Base-by-base conservation (phyloP, 495 filamentous ascomycete species). In the Tuber indicum region DNA sequence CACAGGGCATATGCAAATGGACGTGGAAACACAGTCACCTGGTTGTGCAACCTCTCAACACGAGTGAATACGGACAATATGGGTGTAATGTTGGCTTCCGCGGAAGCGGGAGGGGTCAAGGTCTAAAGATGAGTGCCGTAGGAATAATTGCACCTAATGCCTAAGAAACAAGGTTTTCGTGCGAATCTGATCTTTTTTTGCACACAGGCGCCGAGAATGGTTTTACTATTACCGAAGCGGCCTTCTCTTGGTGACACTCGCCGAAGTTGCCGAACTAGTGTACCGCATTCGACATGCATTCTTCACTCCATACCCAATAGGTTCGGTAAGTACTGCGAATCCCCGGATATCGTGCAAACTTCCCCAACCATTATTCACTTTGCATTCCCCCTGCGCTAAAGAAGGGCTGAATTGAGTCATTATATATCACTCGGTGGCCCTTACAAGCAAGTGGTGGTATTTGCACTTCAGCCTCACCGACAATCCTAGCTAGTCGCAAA, bases 11-110 rank as follows among this genome's bases (percentile, higher is more conserved):
- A 36, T 66, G 14, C 58, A 16, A 12, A 66, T 66, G 26, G 58
- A 66, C 26, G 58, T 66, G 58, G 58, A 66, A 66, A 66, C 58
- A 66, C 58, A 66, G 58, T 66, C 26, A 66, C 58, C 12, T 66
- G 19, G 14, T 36, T 66, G 58, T 66, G 26, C 58, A 66, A 36
- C 58, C 58, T 4, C 26, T 17, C 14, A 66, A 36, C 26, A 36
- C 58, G 14, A 66, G 26, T 19, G 26, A 36, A 17, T 66, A 17
- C 14, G 0, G 6, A 4, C 10, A 3, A 19, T 26, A 19, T 66
- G 26, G 58, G 14, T 62, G 26, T 6, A 3, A 14, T 36, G 32
- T 66, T 66, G 26, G 58, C 32, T 66, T 32, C 26, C 26, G 26
- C 26, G 12, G 26, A 32, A 36, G 16, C 16, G 2, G 26, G 58